A percentile compares a stretch with the other conserved stretches of the same genome.
Conservation (phyloP, 129 eudicot species). For the Saussurea involucrata region DNA sequence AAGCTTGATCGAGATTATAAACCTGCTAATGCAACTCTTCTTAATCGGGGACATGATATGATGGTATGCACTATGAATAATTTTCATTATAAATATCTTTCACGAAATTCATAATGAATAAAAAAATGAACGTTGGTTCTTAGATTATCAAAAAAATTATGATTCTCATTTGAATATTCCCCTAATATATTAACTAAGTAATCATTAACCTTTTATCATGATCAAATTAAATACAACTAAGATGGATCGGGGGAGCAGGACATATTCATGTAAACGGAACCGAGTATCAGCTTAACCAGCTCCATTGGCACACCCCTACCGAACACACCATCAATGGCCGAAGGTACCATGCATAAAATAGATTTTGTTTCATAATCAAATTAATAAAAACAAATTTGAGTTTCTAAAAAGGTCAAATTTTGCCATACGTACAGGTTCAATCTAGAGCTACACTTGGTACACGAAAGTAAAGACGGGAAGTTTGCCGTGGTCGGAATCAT, state of each 20-base stretch:
- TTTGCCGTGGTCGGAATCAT: constrained; percentile 55
- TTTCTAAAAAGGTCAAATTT: background rate
- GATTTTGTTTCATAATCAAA: background rate
- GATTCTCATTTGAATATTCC: background rate
- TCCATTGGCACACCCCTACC: constrained; percentile 71
- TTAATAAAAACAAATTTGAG: background rate
- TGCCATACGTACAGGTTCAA: constrained; percentile 28
- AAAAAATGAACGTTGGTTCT: background rate
- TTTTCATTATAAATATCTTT: background rate
- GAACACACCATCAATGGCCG: constrained; percentile 67
- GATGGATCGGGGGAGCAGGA: constrained; percentile 51
- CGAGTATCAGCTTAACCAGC: constrained; percentile 39
- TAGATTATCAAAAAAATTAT: background rate
- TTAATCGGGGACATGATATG: constrained; percentile 72
- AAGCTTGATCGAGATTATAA: constrained; percentile 41
- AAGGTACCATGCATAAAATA: constrained; percentile 32
- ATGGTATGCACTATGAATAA: constrained; percentile 29
- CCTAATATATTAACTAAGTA: background rate
- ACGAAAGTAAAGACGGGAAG: constrained; percentile 32
- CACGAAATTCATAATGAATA: background rate
- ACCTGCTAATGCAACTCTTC: constrained; percentile 56
- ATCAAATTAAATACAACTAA: constrained; percentile 22
- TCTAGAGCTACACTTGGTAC: constrained; percentile 59
- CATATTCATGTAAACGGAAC: constrained; percentile 49
- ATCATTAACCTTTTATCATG: background rate